Percentiles rank a stretch among this genome's conserved stretches.
phyloP scores from a whole-genome alignment of 2,329 filamentous ascomycete genomes.

The Zopfia rhizophila region DNA sequence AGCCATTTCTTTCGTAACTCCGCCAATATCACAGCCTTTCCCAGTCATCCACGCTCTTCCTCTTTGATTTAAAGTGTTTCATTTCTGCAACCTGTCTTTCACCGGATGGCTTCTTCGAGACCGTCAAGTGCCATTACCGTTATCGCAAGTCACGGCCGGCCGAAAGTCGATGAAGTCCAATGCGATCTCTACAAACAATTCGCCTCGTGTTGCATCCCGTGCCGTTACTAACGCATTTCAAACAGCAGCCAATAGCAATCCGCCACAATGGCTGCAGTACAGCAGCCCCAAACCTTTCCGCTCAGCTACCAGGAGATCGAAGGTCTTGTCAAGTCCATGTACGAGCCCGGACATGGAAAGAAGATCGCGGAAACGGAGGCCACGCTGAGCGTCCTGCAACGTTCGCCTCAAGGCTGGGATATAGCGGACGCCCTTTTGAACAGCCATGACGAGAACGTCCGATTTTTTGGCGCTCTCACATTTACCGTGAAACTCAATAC shows the following conservation, averaged over 20 bases:
- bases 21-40: too few relatives aligned
- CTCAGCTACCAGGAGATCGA: constrained; percentile 48
- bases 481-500: constrained; percentile 94
- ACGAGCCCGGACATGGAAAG: constrained; percentile 58
- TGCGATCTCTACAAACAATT: too few relatives aligned
- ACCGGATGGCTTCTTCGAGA: too few relatives aligned
- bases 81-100: too few relatives aligned
- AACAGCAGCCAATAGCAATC: too few relatives aligned
- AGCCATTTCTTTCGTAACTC: background rate
- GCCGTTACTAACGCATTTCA: too few relatives aligned
- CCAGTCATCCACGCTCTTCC: too few relatives aligned
- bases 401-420: constrained; percentile 83
- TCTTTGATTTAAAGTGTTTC: too few relatives aligned
- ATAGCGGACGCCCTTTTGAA: constrained; percentile 80
- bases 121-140: too few relatives aligned
- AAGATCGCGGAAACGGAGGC: constrained; percentile 71
- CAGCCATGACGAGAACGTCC: constrained; percentile 76
- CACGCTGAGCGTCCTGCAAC: constrained; percentile 80
- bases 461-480: constrained; percentile 92
- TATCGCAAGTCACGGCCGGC: too few relatives aligned
- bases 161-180: too few relatives aligned
- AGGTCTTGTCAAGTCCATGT: constrained; percentile 62
- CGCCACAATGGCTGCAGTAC: constrained; percentile 31
- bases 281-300: constrained; percentile 33
- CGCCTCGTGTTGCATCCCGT: too few relatives aligned